Evolutionary conservation across 2,329 filamentous ascomycete species (phyloP), one percentile per base, ranked within the genome.

Genomic region (Salinomyces thailandicus): DNA sequence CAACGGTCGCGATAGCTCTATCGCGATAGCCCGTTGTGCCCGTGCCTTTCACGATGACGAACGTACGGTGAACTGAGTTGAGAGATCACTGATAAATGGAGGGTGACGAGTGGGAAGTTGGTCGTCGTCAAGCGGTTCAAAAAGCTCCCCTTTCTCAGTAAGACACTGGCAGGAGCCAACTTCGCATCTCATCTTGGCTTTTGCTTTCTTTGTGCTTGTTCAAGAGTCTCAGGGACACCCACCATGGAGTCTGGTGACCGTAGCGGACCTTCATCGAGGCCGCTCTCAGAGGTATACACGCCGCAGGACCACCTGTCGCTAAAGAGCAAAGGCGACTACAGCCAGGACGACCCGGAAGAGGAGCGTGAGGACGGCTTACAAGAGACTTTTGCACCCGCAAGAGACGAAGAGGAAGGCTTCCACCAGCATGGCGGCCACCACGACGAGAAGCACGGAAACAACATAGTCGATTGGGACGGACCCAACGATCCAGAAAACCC

Each of bases 401-500:
- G 30, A 20, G 37, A 43, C 15, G 37, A 43, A 28, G 40, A 43
- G 20, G 11, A 17, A 15, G 40, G 37, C 4, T 43, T 43, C 31
- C 40, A 43, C 19, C 40, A 43, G 18, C 40, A 37, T 15, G 32
- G 39, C 17, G 36, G 39, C 14, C 36, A 36, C 18, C 40, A 39
- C 18, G 27, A 30, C 14, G 11, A 30, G 27, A 30, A 30, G 27
- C 11, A 30, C 11, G 22, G n/a, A n/a, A n/a, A n/a, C 27, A 30
- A 30, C 5, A 30, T 45, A 5, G 44, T 47, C 13, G 36, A 40
- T 16, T 46, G 36, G 36, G 39, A 44, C 29, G 40, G 43, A 4
- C 44, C 44, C 3, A 42, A 52, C 37, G 62, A 66, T 47, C 50
- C 51, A 12, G 55, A 57, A 15, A 68, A 71, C 38, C 68, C 69